Percentiles rank a stretch among this genome's conserved stretches.
Evolutionary conservation across 2,329 filamentous ascomycete genomes (phyloP).

Genomic region (Aspergillus glaucus): DNA sequence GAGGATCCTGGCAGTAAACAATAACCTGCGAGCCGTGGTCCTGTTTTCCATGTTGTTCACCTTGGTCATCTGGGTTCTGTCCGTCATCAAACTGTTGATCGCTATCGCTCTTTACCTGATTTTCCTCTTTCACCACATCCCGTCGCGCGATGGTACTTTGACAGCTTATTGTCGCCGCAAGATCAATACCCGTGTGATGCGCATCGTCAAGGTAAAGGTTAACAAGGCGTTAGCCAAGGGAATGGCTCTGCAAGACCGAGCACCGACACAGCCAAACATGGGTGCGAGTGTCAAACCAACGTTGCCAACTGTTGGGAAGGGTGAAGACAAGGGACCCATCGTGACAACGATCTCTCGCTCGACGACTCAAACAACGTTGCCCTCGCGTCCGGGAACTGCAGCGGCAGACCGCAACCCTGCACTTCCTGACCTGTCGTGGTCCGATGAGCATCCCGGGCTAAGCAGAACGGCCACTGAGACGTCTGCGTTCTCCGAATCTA

Average conservation of each 20-base stretch:
- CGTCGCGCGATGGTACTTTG: slow-evolving; percentile 70
- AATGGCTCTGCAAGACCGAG: slow-evolving; percentile 51
- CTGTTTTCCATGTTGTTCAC: slow-evolving; percentile 91
- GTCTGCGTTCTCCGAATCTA: slow-evolving; percentile 47
- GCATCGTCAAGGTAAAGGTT: slow-evolving; percentile 79
- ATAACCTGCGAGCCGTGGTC: slow-evolving; percentile 74
- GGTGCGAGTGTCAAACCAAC: slow-evolving; percentile 44
- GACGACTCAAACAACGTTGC: slow-evolving; percentile 57
- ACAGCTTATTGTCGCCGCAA: slow-evolving; percentile 85
- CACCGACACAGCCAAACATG: slow-evolving; percentile 36
- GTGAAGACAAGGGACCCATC: slow-evolving; percentile 33
- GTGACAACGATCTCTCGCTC: slow-evolving; percentile 28
- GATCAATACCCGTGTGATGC: slow-evolving; percentile 75
- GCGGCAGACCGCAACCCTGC: slow-evolving; percentile 29
- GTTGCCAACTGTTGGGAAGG: slow-evolving; percentile 54
- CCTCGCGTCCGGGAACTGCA: slow-evolving; percentile 55
- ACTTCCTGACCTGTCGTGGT: slow-evolving; percentile 33
- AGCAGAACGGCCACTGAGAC: slow-evolving; percentile 41
- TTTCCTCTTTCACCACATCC: slow-evolving; percentile 91
- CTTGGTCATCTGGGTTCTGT: slow-evolving; percentile 79
- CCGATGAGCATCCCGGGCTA: slow-evolving; percentile 37
- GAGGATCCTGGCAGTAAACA: slow-evolving; percentile 61
- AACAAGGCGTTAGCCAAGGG: slow-evolving; percentile 82
- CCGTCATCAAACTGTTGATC: slow-evolving; percentile 64
- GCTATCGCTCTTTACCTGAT: slow-evolving; percentile 74